phyloP scores from a whole-genome alignment of 352 stramenopile species.

The Phytophthora capsici region DNA sequence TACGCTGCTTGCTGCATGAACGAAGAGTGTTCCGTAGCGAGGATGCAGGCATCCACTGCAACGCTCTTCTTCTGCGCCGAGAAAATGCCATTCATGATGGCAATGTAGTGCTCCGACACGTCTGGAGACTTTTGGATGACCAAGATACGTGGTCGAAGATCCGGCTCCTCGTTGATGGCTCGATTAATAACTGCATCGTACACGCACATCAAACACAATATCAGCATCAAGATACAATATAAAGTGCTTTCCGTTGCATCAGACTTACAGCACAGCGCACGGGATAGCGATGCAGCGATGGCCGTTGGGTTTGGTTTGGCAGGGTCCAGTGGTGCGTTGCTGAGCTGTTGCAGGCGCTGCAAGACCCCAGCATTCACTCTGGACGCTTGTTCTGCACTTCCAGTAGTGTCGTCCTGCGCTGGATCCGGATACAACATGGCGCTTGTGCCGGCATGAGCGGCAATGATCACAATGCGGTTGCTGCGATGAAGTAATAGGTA shows the following conservation, averaged over 20 bases:
- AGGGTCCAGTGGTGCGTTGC: slow-evolving; percentile 50
- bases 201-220: slow-evolving; percentile 1
- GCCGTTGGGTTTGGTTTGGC: slow-evolving; percentile 68
- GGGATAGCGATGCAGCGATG: slow-evolving; percentile 80
- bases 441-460: slow-evolving; percentile 70
- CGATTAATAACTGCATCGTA: slow-evolving; percentile 81
- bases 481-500: slow-evolving; percentile 87
- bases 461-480: slow-evolving; percentile 87
- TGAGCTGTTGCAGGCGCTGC: slow-evolving; percentile 68
- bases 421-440: slow-evolving; percentile 82
- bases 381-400: slow-evolving; percentile 70
- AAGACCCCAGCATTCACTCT: slow-evolving; percentile 80
- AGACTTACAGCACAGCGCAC: slow-evolving; percentile 80
- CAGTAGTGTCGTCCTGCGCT: slow-evolving; percentile 68
- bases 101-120: slow-evolving; percentile 89
- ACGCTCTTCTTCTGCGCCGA: slow-evolving; percentile 89
- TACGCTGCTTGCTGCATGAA: slow-evolving; percentile 91
- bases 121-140: slow-evolving; percentile 86
- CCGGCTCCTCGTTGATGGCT: slow-evolving; percentile 77
- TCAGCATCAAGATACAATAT: not conserved
- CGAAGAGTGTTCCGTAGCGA: slow-evolving; percentile 75
- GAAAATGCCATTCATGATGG: slow-evolving; percentile 92
- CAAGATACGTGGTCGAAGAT: slow-evolving; percentile 82
- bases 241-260: not conserved
- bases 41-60: slow-evolving; percentile 82